Conservation (phyloP, 2,329 filamentous ascomycete species). For the Leptodontidium sp. region DNA sequence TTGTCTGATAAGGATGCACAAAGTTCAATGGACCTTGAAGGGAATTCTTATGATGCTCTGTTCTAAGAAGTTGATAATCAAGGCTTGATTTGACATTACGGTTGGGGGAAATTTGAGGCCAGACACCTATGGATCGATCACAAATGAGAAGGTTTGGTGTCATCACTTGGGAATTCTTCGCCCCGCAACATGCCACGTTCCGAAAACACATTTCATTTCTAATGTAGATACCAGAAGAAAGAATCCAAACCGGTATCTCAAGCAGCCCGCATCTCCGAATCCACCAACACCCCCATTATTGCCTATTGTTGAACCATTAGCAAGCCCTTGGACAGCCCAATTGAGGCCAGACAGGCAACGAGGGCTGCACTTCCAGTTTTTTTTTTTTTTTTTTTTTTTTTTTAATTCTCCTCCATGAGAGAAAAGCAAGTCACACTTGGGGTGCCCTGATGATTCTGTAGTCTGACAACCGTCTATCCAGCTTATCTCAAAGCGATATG, state of each 20-base stretch:
- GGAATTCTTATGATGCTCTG: too few species aligned
- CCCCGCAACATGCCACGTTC: too few species aligned
- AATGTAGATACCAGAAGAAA: too few species aligned
- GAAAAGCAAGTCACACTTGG: neutral
- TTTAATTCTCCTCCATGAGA: neutral
- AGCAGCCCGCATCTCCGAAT: neutral
- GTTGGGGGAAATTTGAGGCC: too few species aligned
- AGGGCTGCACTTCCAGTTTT: neutral
- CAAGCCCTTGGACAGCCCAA: neutral
- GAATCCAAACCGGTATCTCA: constrained; percentile 1
- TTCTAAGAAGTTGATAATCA: too few species aligned
- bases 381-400: neutral
- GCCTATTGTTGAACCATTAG: neutral
- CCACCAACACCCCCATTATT: neutral
- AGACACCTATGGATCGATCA: too few species aligned
- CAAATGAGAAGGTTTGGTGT: too few species aligned
- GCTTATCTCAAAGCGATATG: neutral
- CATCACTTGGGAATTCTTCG: too few species aligned
- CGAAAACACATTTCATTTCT: too few species aligned
- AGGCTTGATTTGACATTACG: too few species aligned
- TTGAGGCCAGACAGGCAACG: neutral
- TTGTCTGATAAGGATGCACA: too few species aligned
- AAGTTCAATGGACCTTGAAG: too few species aligned
- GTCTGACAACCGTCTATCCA: neutral
- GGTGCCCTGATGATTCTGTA: neutral